Base-by-base conservation (phyloP, 2,329 filamentous ascomycete genomes). In the Clarireedia monteithiana region DNA sequence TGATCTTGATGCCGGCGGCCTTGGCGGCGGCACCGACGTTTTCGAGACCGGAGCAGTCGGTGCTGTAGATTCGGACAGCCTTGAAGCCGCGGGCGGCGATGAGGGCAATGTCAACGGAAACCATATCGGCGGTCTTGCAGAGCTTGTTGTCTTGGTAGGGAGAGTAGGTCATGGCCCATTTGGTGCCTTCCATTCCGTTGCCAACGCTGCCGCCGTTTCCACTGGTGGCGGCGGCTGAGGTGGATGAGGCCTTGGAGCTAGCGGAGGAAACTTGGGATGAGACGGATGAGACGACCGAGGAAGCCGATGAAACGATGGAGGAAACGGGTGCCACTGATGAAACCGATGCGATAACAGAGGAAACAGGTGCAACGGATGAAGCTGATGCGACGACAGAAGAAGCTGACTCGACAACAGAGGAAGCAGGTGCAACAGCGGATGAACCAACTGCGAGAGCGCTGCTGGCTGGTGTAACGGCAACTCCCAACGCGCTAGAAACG, bases 41-140 rank as follows among this genome's bases (percentile, higher is more conserved):
- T 69, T 84, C 74, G 59, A 95, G 86, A 55, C 86, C 86, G 73
- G 81, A 78, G 80, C 92, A 97, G 81, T 96, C 91, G 64, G 91
- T 91, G 62, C 86, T 89, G 83, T 97, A 97, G 70, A 94, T 78
- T 72, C 92, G 91, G 70, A 92, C 71, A 50, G 80, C 76, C 61
- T 73, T 73, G 81, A 91, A 90, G 58, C 87, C 88, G 62, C 81
- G 80, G 53, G 65, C 50, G 67, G 83, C 80, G 68, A 92, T 86
- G 58, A 71, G 63, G 40, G 72, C 70, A 63, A 92, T 78, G 62
- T 91, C 86, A 24, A 65, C 54, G 59, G 76, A 69, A 58, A 92
- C 82, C 48, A 79, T 70, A n/a, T 61, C 60, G 59, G 78, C 72
- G 58, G 69, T 67, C 82, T 88, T 89, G 84, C 89, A 92, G 49